A percentile compares a stretch with the other conserved stretches of the same genome.
phyloP scores from a whole-genome alignment of 352 stramenopile genomes.

The Pythium chondricola region DNA sequence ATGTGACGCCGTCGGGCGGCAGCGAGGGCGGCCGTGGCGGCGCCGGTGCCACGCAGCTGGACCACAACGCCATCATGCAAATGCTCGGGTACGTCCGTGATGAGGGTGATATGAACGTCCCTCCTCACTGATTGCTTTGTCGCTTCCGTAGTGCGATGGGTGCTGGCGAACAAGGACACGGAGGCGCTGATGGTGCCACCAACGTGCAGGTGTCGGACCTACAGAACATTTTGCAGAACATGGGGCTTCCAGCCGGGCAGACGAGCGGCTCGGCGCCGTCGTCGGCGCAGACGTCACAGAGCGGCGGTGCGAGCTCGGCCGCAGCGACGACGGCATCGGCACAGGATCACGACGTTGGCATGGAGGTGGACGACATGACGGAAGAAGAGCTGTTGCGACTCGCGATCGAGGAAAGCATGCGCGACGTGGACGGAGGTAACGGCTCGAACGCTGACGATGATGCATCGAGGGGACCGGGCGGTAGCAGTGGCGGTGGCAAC shows the following conservation, averaged over 20 bases:
- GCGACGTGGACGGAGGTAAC: slow-evolving; percentile 65
- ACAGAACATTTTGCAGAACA: slow-evolving; percentile 86
- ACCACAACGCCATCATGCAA: slow-evolving; percentile 90
- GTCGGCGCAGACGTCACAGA: slow-evolving; percentile 68
- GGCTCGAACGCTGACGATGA: slow-evolving; percentile 30
- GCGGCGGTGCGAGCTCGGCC: slow-evolving; percentile 54
- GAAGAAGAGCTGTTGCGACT: slow-evolving; percentile 81
- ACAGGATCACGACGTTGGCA: slow-evolving; percentile 74
- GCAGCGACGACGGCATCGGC: slow-evolving; percentile 67
- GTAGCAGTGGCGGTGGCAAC: slow-evolving; percentile 7
- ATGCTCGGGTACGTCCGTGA: slow-evolving; percentile 70
- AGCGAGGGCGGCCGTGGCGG: slow-evolving; percentile 22
- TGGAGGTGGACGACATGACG: slow-evolving; percentile 84
- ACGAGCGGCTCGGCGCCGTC: slow-evolving; percentile 47
- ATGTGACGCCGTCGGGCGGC: slow-evolving; percentile 43
- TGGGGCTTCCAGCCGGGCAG: slow-evolving; percentile 69
- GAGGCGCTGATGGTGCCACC: slow-evolving; percentile 18
- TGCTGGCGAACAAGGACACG: slow-evolving; percentile 54
- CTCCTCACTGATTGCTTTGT: background rate
- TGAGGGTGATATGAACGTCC: no score
- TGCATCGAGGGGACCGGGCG: slow-evolving; percentile 16
- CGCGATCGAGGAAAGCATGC: slow-evolving; percentile 86
- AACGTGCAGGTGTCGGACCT: slow-evolving; percentile 82
- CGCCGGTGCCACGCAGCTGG: slow-evolving; percentile 66
- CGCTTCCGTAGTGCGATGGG: slow-evolving; percentile 50